Evolutionary conservation across 345 rosid species (phyloP), one percentile per base, ranked within the genome.

Genomic region (Eucalyptus pauciflora): DNA sequence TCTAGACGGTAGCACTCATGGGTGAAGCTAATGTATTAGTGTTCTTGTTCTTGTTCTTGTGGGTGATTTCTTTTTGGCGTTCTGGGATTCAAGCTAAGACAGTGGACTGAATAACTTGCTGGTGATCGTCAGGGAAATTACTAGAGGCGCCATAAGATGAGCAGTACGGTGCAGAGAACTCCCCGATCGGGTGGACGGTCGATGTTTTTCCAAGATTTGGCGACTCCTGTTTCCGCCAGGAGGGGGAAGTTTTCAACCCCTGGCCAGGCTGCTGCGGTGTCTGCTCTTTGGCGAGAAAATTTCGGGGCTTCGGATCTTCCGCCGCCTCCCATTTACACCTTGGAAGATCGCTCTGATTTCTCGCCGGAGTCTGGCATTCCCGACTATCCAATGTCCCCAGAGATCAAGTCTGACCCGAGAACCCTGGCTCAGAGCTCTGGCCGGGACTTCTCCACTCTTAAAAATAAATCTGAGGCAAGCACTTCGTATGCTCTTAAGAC

Each of bases 251-350:
- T 97, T 91, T 95, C 97, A 1, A 97, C 67, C 86, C 95, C 99
- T 1, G 98, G 96, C 4, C 99, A 98, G 89, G 95, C 96, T 56
- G 98, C 99, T 10, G 99, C 99, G 0, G 99, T 98, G 11, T 98
- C 99, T 25, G 96, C 99, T n/a, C 92, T 96, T 87, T 95, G 99
- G 99, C 97, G 97, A n/a, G 99, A 98, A 88, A 97, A 95, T 92
- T 92, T 94, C 10, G 96, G 96, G 86, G 95, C 95, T 83, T 94
- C 98, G 0, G 98, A 98, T 93, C 98, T 98, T 92, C 99, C 99
- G 4, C 99, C 99, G 1, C 99, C 99, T 89, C 99, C 99, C 10
- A 91, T 97, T 93, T 95, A 91, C 90, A 96, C 99, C 13, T 87
- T 98, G 92, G 98, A 97, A 90, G 99, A 98, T 91, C 97, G 98